These are phyloP conservation scores for Solioccasus polychromus DNA, from an alignment of 768 basidiomycete genomes.

Conservation along the genomic window DNA sequence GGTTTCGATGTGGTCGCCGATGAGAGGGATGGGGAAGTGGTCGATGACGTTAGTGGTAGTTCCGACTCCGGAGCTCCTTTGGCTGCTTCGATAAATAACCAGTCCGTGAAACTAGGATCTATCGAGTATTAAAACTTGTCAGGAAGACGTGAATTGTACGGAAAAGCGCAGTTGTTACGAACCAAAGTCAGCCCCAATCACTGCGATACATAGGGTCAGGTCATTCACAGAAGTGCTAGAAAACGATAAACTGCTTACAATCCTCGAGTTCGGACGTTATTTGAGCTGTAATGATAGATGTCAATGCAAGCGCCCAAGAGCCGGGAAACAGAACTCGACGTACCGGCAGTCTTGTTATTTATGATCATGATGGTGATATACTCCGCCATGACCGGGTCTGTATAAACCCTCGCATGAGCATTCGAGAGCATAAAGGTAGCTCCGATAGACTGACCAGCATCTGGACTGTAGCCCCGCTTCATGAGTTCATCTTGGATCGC, in stretches of 20 bases:
- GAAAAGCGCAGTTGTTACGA: slow-evolving; percentile 27
- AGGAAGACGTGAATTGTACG: not conserved
- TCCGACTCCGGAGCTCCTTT: slow-evolving; percentile 62
- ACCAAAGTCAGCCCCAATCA: slow-evolving; percentile 86
- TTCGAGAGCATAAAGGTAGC: slow-evolving; percentile 3
- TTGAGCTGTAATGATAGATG: slow-evolving; percentile 50
- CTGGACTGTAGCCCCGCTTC: slow-evolving; percentile 68
- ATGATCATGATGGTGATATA: slow-evolving; percentile 95
- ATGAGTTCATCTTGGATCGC: slow-evolving; percentile 81
- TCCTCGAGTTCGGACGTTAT: slow-evolving; percentile 88
- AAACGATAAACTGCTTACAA: slow-evolving; percentile 38
- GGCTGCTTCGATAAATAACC: slow-evolving; percentile 80
- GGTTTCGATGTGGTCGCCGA: slow-evolving; percentile 25
- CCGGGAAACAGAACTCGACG: slow-evolving; percentile 21
- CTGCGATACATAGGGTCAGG: slow-evolving; percentile 23
- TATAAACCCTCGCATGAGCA: slow-evolving; percentile 4
- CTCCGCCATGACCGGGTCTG: slow-evolving; percentile 90
- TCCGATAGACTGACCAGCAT: slow-evolving; percentile 54
- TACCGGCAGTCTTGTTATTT: slow-evolving; percentile 82
- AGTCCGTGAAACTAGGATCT: slow-evolving; percentile 85
- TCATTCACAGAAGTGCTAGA: slow-evolving; percentile 11
- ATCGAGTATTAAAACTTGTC: slow-evolving; percentile 4
- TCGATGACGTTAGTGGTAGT: slow-evolving; percentile 31
- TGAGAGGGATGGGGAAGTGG: slow-evolving; percentile 24
- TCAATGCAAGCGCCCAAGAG: slow-evolving; percentile 4